phyloP scores from a whole-genome alignment of 768 basidiomycete species.

The Ramaria rubella region DNA sequence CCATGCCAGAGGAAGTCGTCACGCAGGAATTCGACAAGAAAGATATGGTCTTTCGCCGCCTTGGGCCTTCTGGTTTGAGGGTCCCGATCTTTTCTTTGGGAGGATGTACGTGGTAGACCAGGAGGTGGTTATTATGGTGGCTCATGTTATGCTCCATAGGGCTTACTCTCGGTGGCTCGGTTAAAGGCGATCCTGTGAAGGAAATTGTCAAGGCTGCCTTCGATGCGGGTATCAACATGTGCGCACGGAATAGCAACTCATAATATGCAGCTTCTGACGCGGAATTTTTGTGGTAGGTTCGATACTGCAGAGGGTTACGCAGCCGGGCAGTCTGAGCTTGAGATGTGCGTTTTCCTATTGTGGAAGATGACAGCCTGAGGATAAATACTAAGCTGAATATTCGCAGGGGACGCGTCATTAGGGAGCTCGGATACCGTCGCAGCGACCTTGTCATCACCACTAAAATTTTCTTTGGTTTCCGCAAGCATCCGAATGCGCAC shows the following conservation, averaged over 20 bases:
- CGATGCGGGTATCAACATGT: conserved; percentile 68
- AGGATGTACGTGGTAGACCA: conserved; percentile 45
- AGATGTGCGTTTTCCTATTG: conserved; percentile 48
- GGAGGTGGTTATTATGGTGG: neutral
- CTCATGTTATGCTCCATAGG: conserved; percentile 22
- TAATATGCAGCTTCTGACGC: no score
- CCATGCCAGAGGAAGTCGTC: neutral
- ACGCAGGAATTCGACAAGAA: conserved; percentile 40
- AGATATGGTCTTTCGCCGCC: conserved; percentile 50
- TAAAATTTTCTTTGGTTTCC: conserved; percentile 71
- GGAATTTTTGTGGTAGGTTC: conserved; percentile 32
- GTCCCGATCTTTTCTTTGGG: conserved; percentile 66
- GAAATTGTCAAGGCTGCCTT: conserved; percentile 76
- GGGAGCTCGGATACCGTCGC: conserved; percentile 60
- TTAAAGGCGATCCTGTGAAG: conserved; percentile 65
- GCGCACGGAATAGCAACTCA: no score
- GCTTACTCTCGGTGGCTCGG: conserved; percentile 58
- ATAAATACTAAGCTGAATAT: neutral
- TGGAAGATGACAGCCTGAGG: neutral
- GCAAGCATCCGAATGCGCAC: conserved; percentile 47
- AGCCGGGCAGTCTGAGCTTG: conserved; percentile 62
- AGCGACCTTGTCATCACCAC: conserved; percentile 72
- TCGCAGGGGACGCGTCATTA: conserved; percentile 18
- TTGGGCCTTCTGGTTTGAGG: conserved; percentile 55
- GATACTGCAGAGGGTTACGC: conserved; percentile 65